These are phyloP conservation scores for Punica granatum DNA, from an alignment of 345 rosid genomes.

Conservation along the genomic window DNA sequence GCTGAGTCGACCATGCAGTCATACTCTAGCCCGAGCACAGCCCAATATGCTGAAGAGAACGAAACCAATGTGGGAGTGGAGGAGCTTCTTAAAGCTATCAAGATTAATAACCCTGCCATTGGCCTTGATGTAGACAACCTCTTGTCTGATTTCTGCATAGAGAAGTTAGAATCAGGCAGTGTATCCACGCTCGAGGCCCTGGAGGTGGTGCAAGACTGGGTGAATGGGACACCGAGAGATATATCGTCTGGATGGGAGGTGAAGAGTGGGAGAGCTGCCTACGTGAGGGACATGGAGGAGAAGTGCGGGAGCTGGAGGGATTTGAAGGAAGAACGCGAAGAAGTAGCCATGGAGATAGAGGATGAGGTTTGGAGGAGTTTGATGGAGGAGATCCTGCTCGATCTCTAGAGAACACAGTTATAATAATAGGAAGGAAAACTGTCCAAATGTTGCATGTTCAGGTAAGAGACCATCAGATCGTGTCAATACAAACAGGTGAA, in stretches of 20 bases:
- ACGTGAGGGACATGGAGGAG: conserved; percentile 56
- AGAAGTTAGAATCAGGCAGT: conserved; percentile 20
- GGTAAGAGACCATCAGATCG: neutral
- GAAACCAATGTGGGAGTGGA: neutral
- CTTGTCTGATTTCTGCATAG: conserved; percentile 40
- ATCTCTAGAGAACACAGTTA: conserved; percentile 11
- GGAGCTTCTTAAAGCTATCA: conserved; percentile 15
- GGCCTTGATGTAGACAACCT: conserved; percentile 25
- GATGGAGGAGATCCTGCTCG: conserved; percentile 48
- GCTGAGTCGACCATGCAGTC: conserved; percentile 1
- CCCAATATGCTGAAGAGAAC: conserved; percentile 5
- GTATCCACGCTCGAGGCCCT: conserved; percentile 11
- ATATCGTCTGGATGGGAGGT: conserved; percentile 52
- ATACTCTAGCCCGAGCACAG: neutral
- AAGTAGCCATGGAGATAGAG: conserved; percentile 38
- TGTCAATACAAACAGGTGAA: too few species aligned
- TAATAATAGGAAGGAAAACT: neutral
- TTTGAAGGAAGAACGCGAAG: conserved; percentile 23
- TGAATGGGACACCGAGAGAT: conserved; percentile 34
- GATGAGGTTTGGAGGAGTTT: conserved; percentile 34
- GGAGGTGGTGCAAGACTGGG: conserved; percentile 49
- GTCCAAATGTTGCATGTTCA: neutral
- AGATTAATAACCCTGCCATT: conserved; percentile 6
- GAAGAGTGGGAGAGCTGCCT: conserved; percentile 32
- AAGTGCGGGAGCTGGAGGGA: conserved; percentile 27